phyloP scores from a whole-genome alignment of 352 stramenopile species.

The Globisporangium heterothallicum region DNA sequence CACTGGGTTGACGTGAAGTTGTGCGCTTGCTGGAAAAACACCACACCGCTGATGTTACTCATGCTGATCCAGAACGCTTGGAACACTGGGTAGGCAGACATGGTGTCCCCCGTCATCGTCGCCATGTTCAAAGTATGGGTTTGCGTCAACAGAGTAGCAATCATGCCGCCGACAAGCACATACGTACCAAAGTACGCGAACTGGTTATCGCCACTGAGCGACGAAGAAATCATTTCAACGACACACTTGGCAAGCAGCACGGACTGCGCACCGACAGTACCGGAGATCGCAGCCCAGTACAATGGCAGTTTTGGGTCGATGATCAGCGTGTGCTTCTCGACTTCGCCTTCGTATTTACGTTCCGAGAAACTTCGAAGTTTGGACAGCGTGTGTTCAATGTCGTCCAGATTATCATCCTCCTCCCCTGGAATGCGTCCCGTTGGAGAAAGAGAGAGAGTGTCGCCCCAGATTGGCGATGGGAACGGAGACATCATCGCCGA shows the following conservation, averaged over 20 bases:
- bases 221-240: slow-evolving; percentile 79
- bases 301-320: slow-evolving; percentile 83
- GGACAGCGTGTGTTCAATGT: slow-evolving; percentile 35
- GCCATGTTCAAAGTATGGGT: slow-evolving; percentile 84
- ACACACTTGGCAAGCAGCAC: slow-evolving; percentile 84
- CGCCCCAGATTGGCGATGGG: slow-evolving; percentile 57
- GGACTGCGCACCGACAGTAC: slow-evolving; percentile 75
- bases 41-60: slow-evolving; percentile 83
- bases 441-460: slow-evolving; percentile 41
- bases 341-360: slow-evolving; percentile 53
- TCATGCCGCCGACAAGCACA: slow-evolving; percentile 69
- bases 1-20: slow-evolving; percentile 78
- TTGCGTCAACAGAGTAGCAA: slow-evolving; percentile 69
- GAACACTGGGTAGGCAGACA: slow-evolving; percentile 84
- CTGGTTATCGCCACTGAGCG: slow-evolving; percentile 80
- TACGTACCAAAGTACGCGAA: slow-evolving; percentile 84
- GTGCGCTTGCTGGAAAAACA: slow-evolving; percentile 86
- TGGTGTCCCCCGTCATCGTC: slow-evolving; percentile 81
- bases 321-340: slow-evolving; percentile 82
- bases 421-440: slow-evolving; percentile 33
- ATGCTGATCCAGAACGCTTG: slow-evolving; percentile 87
- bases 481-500: slow-evolving; percentile 79
- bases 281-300: slow-evolving; percentile 85
- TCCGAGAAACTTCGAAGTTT: slow-evolving; percentile 39
- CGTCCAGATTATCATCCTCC: slow-evolving; percentile 50